Percentiles rank a stretch among this genome's conserved stretches.
These are phyloP conservation scores for Kodamaea sp. DNA, from an alignment of 1,139 yeast genomes.

Conservation along the genomic window DNA sequence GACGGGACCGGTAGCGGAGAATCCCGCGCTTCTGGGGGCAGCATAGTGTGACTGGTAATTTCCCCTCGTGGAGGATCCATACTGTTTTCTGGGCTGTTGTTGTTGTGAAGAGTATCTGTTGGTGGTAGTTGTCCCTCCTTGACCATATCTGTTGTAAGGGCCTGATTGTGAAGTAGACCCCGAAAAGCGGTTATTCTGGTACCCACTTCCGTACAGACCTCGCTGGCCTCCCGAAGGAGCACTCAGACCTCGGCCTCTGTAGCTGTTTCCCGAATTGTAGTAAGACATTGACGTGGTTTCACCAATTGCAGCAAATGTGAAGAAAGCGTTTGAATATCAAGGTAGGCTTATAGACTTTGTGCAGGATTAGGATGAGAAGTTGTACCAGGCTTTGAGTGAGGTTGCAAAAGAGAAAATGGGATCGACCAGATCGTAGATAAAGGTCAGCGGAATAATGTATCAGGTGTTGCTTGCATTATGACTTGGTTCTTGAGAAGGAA, in stretches of 20 bases:
- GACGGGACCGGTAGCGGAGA: not conserved
- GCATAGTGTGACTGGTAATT: slow-evolving; percentile 3
- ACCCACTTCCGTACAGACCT: slow-evolving; percentile 1
- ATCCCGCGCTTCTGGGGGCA: slow-evolving; percentile 2
- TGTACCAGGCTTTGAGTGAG: too few species aligned
- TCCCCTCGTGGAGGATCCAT: slow-evolving; percentile 2
- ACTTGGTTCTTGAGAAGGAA: too few species aligned
- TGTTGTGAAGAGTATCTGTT: not conserved
- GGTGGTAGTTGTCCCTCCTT: not conserved
- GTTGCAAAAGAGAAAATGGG: too few species aligned
- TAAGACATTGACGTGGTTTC: slow-evolving; percentile 18
- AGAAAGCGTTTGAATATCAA: too few species aligned
- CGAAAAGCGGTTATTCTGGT: too few species aligned
- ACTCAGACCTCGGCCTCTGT: slow-evolving; percentile 8
- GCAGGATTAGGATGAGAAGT: too few species aligned
- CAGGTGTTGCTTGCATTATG: too few species aligned
- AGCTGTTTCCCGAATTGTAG: slow-evolving; percentile 11
- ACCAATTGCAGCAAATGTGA: too few species aligned
- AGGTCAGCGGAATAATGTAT: too few species aligned
- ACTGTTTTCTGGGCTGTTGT: slow-evolving; percentile 5
- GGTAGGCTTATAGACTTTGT: too few species aligned
- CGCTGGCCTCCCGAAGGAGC: slow-evolving; percentile 1
- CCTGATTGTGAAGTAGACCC: too few species aligned
- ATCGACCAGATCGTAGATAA: too few species aligned
- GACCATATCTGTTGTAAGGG: not conserved